These are phyloP conservation scores for Fusarium ambrosium DNA, from an alignment of 2,329 filamentous ascomycete species.

Conservation along the genomic window DNA sequence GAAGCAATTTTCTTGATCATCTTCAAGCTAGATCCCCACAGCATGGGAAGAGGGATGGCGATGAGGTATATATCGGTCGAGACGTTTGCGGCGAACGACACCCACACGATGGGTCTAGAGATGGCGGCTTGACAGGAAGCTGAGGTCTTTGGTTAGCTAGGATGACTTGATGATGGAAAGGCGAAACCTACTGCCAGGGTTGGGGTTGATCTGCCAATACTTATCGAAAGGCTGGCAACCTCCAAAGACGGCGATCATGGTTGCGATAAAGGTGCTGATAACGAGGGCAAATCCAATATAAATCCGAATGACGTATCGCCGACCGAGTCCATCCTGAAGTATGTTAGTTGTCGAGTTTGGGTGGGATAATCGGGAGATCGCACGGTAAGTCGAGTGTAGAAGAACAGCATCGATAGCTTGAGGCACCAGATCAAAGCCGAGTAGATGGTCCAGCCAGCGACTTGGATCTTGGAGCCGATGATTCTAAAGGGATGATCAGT, in stretches of 20 bases:
- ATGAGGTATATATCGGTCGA: constrained; percentile 70
- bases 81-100: constrained; percentile 64
- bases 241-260: constrained; percentile 63
- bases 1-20: constrained; percentile 54
- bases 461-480: constrained; percentile 67
- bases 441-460: constrained; percentile 68
- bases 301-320: constrained; percentile 59
- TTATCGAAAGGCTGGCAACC: constrained; percentile 64
- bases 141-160: constrained; percentile 33
- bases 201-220: constrained; percentile 71
- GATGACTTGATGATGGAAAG: background rate
- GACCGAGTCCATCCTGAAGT: constrained; percentile 52
- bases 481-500: constrained; percentile 50
- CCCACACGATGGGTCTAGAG: constrained; percentile 63
- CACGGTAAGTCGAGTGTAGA: constrained; percentile 66
- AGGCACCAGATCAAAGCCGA: constrained; percentile 65
- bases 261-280: constrained; percentile 61
- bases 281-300: constrained; percentile 64
- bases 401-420: constrained; percentile 68
- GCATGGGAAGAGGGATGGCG: constrained; percentile 67
- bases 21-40: constrained; percentile 53
- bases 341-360: background rate
- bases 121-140: constrained; percentile 63
- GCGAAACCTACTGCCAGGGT: constrained; percentile 64
- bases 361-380: background rate